phyloP scores from a whole-genome alignment of 805 yeast species.

The Candida boidinii region DNA sequence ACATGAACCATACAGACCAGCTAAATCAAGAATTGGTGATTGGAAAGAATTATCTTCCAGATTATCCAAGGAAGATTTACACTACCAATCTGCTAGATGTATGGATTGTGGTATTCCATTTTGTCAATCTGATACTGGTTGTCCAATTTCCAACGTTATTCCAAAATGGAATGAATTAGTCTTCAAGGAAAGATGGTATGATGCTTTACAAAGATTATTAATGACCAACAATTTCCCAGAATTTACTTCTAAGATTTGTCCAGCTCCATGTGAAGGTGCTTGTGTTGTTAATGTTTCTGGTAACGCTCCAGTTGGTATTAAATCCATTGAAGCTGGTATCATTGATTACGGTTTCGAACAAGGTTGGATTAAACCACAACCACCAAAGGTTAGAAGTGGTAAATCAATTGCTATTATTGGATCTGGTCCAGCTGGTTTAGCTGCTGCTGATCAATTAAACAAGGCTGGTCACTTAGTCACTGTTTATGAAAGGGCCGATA shows the following conservation, averaged over 20 bases:
- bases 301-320: slow-evolving; percentile 93
- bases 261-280: slow-evolving; percentile 99
- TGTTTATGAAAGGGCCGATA: slow-evolving; percentile 88
- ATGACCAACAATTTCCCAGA: slow-evolving; percentile 99
- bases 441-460: slow-evolving; percentile 95
- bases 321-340: slow-evolving; percentile 91
- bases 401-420: slow-evolving; percentile 82
- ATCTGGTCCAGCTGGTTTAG: slow-evolving; percentile 96
- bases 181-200: slow-evolving; percentile 89
- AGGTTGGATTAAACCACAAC: slow-evolving; percentile 89
- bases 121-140: slow-evolving; percentile 96
- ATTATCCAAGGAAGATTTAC: slow-evolving; percentile 76
- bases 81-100: slow-evolving; percentile 92
- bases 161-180: slow-evolving; percentile 98
- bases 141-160: slow-evolving; percentile 94
- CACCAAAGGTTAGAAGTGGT: slow-evolving; percentile 78
- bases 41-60: slow-evolving; percentile 88
- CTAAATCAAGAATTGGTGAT: slow-evolving; percentile 70
- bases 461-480: slow-evolving; percentile 91
- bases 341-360: slow-evolving; percentile 93
- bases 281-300: slow-evolving; percentile 80
- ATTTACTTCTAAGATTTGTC: slow-evolving; percentile 96
- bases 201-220: slow-evolving; percentile 81
- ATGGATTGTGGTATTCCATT: slow-evolving; percentile 99
- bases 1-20: slow-evolving; percentile 75